phyloP scores from a whole-genome alignment of 2,329 filamentous ascomycete species.

The Phialemoniopsis sp. region DNA sequence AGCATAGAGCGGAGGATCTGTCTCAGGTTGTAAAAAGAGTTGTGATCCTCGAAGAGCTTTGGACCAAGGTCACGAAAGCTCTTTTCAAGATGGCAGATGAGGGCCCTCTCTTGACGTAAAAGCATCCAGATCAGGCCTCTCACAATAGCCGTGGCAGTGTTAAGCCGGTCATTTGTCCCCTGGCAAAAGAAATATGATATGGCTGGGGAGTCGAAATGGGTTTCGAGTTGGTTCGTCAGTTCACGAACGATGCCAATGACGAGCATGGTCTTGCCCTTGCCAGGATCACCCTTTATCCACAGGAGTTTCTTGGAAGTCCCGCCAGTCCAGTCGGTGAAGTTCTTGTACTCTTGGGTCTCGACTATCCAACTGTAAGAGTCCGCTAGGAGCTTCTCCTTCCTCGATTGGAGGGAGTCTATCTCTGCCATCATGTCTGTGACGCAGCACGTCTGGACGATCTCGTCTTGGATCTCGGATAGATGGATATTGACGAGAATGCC shows the following conservation, averaged over 20 bases:
- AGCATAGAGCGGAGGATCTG: slow-evolving; percentile 34
- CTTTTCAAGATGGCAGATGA: slow-evolving; percentile 26
- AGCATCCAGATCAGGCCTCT: slow-evolving; percentile 23
- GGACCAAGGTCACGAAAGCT: slow-evolving; percentile 23
- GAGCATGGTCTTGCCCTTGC: slow-evolving; percentile 40
- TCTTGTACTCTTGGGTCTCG: slow-evolving; percentile 15
- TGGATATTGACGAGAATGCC: neutral
- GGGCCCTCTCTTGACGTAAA: slow-evolving; percentile 18
- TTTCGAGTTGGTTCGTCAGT: slow-evolving; percentile 7
- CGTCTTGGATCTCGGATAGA: neutral
- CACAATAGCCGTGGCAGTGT: slow-evolving; percentile 22
- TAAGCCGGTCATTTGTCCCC: slow-evolving; percentile 17
- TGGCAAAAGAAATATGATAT: slow-evolving; percentile 27
- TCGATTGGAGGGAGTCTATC: too few relatives aligned
- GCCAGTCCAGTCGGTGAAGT: slow-evolving; percentile 20
- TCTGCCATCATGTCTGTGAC: slow-evolving; percentile 24
- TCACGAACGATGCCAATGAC: slow-evolving; percentile 31
- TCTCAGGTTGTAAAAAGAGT: slow-evolving; percentile 30
- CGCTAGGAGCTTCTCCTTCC: slow-evolving; percentile 22
- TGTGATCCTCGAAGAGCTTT: slow-evolving; percentile 27
- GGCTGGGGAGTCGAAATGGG: too few relatives aligned
- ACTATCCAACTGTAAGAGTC: slow-evolving; percentile 31
- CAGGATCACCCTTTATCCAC: slow-evolving; percentile 31
- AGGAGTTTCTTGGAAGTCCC: slow-evolving; percentile 17
- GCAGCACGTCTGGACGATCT: neutral